Evolutionary conservation across 1,284 basidiomycete species (phyloP).

Genomic region (Gomphus sp.): DNA sequence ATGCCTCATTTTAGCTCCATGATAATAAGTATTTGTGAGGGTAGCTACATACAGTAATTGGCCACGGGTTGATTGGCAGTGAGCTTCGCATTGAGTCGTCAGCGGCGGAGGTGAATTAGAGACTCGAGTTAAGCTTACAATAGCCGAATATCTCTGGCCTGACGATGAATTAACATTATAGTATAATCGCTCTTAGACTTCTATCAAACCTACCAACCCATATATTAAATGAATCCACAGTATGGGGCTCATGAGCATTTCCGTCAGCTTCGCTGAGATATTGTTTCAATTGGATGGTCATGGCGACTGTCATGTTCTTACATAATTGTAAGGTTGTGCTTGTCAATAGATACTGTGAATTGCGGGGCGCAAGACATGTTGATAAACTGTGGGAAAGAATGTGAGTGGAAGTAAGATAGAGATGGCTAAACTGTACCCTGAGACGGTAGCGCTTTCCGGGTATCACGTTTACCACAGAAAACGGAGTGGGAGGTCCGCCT

Average conservation of each 20-base stretch:
- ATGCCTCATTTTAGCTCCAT: neutral
- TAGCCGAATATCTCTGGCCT: conserved; percentile 44
- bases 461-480: neutral
- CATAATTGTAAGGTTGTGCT: conserved; percentile 13
- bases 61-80: conserved; percentile 4
- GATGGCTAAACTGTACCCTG: neutral
- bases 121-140: conserved; percentile 22
- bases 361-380: conserved; percentile 23
- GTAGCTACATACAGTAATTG: conserved; percentile 10
- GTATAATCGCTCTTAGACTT: neutral
- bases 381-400: conserved; percentile 27
- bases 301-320: neutral
- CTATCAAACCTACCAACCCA: conserved; percentile 18
- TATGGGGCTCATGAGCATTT: conserved; percentile 20
- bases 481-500: neutral
- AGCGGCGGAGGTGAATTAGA: neutral
- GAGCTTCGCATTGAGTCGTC: neutral
- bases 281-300: neutral
- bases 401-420: neutral
- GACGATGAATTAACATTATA: conserved; percentile 26
- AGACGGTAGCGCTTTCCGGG: neutral
- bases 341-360: conserved; percentile 19
- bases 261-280: neutral
- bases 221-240: conserved; percentile 31
- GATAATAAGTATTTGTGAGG: neutral